These are phyloP conservation scores for Cladobotryum protrusum DNA, from an alignment of 2,329 filamentous ascomycete genomes.

Conservation along the genomic window DNA sequence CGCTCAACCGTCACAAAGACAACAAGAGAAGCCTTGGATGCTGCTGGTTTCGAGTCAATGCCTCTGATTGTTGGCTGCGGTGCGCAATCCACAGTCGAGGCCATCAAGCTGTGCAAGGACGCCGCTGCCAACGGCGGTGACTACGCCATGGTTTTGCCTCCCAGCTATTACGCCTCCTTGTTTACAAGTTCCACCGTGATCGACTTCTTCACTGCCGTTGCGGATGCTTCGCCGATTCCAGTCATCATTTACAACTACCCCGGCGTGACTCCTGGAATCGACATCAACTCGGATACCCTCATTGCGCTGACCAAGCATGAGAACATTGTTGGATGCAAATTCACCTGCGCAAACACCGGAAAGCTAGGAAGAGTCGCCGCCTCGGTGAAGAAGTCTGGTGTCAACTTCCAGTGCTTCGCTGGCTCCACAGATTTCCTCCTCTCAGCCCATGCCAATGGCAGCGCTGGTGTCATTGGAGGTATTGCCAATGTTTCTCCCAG, in stretches of 20 bases:
- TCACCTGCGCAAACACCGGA: constrained; percentile 65
- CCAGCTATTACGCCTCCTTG: constrained; percentile 66
- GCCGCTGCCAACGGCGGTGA: constrained; percentile 65
- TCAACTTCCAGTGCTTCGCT: constrained; percentile 62
- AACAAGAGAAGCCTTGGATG: constrained; percentile 62
- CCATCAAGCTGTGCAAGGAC: constrained; percentile 62
- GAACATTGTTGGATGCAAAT: constrained; percentile 63
- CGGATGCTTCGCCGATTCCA: constrained; percentile 56
- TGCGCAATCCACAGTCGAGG: constrained; percentile 66
- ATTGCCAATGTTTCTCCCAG: constrained; percentile 66
- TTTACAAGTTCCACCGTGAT: constrained; percentile 55
- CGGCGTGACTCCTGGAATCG: constrained; percentile 56
- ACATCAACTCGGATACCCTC: constrained; percentile 58
- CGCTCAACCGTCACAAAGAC: constrained; percentile 61
- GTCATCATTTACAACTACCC: constrained; percentile 67
- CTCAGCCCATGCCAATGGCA: constrained; percentile 61
- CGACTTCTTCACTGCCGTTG: constrained; percentile 61
- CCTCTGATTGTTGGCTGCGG: constrained; percentile 73
- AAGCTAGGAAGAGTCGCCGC: constrained; percentile 60
- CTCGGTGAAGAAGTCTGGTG: constrained; percentile 39
- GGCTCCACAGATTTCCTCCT: constrained; percentile 69
- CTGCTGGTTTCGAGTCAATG: constrained; percentile 55
- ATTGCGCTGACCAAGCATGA: constrained; percentile 53
- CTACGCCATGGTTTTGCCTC: constrained; percentile 69
- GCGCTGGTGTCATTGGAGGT: constrained; percentile 65